Conservation (phyloP, 2,329 filamentous ascomycete species). For the Claviceps monticola region DNA sequence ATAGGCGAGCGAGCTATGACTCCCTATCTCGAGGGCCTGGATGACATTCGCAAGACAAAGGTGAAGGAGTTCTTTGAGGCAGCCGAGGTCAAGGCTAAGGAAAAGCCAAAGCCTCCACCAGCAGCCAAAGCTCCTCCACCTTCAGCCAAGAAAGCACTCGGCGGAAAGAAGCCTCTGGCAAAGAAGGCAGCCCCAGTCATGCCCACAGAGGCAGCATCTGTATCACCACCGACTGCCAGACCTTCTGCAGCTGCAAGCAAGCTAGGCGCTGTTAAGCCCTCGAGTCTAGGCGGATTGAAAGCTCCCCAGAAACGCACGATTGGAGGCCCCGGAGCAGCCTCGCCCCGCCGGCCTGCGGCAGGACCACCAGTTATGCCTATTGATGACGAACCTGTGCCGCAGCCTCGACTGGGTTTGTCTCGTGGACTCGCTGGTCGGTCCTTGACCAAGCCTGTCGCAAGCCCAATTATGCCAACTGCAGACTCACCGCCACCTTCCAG, state of each 20-base stretch:
- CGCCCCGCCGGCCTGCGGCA: constrained; percentile 39
- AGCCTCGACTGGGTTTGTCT: constrained; percentile 52
- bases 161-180: constrained; percentile 26
- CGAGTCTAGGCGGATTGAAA: constrained; percentile 42
- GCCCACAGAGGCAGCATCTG: constrained; percentile 34
- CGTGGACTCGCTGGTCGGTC: constrained; percentile 76
- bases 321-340: constrained; percentile 33
- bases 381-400: constrained; percentile 45
- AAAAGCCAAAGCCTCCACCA: constrained; percentile 71
- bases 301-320: constrained; percentile 43
- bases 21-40: constrained; percentile 76
- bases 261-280: constrained; percentile 39
- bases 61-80: constrained; percentile 83
- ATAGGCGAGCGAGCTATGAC: constrained; percentile 95
- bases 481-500: constrained; percentile 45
- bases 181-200: constrained; percentile 33
- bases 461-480: constrained; percentile 34
- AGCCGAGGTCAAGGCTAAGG: constrained; percentile 33
- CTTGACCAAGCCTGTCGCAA: constrained; percentile 56
- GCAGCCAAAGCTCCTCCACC: constrained; percentile 36
- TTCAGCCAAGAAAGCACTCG: constrained; percentile 32
- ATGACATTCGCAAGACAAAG: constrained; percentile 91
- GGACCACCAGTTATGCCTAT: constrained; percentile 32
- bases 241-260: constrained; percentile 32
- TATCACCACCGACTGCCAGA: constrained; percentile 45